phyloP scores from a whole-genome alignment of 2,329 filamentous ascomycete species.

The Colletotrichum sp. region DNA sequence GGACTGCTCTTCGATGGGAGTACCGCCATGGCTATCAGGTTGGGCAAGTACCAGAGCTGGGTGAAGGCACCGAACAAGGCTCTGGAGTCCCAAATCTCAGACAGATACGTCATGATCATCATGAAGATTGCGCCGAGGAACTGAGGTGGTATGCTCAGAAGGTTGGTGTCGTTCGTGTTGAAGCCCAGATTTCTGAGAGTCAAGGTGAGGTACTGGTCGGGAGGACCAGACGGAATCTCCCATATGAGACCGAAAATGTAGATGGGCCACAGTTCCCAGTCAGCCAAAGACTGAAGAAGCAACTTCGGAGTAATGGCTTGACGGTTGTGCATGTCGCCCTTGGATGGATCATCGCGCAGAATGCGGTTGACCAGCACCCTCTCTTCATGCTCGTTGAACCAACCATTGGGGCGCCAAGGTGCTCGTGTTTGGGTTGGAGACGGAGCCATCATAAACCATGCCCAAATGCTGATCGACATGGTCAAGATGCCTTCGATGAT shows the following conservation, averaged over 20 bases:
- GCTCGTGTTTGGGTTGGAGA: slow-evolving; percentile 44
- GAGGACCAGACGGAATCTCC: slow-evolving; percentile 27
- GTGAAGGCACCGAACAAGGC: slow-evolving; percentile 32
- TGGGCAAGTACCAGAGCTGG: slow-evolving; percentile 38
- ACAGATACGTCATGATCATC: slow-evolving; percentile 32
- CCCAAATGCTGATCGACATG: slow-evolving; percentile 29
- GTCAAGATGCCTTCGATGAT: slow-evolving; percentile 23
- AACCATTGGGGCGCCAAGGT: slow-evolving; percentile 55
- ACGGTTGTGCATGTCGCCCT: slow-evolving; percentile 61
- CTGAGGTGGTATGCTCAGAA: slow-evolving; percentile 21
- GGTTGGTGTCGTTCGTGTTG: slow-evolving; percentile 55
- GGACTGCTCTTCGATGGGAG: slow-evolving; percentile 30
- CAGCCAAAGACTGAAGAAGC: slow-evolving; percentile 52
- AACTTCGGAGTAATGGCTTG: slow-evolving; percentile 51
- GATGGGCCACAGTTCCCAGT: slow-evolving; percentile 62
- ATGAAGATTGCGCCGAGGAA: slow-evolving; percentile 20
- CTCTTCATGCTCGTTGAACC: slow-evolving; percentile 63
- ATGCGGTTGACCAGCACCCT: slow-evolving; percentile 63
- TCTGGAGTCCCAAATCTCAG: slow-evolving; percentile 33
- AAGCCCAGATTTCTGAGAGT: slow-evolving; percentile 29
- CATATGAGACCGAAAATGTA: slow-evolving; percentile 55
- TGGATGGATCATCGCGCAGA: slow-evolving; percentile 59
- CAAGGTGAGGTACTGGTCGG: slow-evolving; percentile 30
- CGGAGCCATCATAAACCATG: slow-evolving; percentile 34
- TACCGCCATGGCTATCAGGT: slow-evolving; percentile 34